Evolutionary conservation across 2,329 filamentous ascomycete species (phyloP), one percentile per base, ranked within the genome.

Genomic region (Colletotrichum nymphaeae): DNA sequence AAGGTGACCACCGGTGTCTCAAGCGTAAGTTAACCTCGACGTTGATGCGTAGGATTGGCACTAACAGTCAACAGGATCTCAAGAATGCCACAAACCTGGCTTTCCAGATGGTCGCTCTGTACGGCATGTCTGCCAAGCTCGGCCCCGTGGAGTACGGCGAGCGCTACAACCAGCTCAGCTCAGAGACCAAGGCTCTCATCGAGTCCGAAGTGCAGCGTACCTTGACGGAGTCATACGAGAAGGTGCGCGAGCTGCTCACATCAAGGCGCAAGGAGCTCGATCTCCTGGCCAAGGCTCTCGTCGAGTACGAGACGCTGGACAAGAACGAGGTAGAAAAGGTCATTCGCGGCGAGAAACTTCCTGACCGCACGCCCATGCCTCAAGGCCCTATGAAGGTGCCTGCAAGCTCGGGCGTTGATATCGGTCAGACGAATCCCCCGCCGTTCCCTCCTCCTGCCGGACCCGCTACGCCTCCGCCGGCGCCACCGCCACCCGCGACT

Each of bases 231-330:
- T 94, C 93, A 19, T 93, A 95, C 74, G 87, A 90, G 68, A 93
- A 95, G 46, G 95, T 95, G 55, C 84, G 87, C 58, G 89, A 89
- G 59, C 87, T 98, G 5, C 84, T 99, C 59, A 90, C 88, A 1
- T 89, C 91, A 46, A 94, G 93, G 81, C 91, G 95, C 69, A 92
- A 93, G 72, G 96, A 98, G 82, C 89, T 99, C 8, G 96, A 99
- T 78, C 87, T 94, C 12, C 86, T 99, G 11, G 96, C 97, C 32
- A 92, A 95, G 79, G 97, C 95, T 6, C 88, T 99, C 11, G 91
- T 99, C 42, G 93, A 98, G 83, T 98, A 98, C 82, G 97, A 99
- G 86, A 98, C 95, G 0, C 85, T 99, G 64, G 93, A 93, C 81
- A 94, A 93, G 82, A 92, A 93, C 3, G 97, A 99, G 83, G 97